Evolutionary conservation across 306 rosid species (phyloP).

Genomic region (Acmispon strigosus): DNA sequence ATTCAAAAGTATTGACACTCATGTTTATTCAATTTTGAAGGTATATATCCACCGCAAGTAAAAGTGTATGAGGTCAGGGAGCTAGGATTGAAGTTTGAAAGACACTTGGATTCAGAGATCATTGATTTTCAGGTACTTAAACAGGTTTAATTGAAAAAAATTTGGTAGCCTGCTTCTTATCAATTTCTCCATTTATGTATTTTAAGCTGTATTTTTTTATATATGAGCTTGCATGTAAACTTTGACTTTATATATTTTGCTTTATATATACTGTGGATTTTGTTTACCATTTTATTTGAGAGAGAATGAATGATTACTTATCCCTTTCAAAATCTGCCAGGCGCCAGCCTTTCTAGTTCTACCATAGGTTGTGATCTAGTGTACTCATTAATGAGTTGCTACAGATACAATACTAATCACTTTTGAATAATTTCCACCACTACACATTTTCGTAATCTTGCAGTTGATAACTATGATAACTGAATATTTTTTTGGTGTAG

Average conservation of each 20-base stretch:
- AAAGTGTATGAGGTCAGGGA: constrained; percentile 82
- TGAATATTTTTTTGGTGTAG: constrained; percentile 32
- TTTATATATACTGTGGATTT: no score
- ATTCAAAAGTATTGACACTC: not conserved
- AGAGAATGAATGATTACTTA: not conserved
- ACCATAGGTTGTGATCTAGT: not conserved
- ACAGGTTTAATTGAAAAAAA: not conserved
- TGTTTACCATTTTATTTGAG: not conserved
- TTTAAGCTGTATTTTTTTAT: not conserved
- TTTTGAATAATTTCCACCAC: not conserved
- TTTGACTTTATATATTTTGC: not conserved
- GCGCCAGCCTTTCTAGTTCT: not conserved
- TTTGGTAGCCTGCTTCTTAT: not conserved
- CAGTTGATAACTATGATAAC: not conserved
- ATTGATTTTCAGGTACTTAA: constrained; percentile 77
- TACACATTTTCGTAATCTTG: not conserved
- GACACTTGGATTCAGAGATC: constrained; percentile 91
- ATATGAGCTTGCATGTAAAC: not conserved
- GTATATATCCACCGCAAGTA: constrained; percentile 93
- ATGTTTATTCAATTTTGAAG: constrained; percentile 32
- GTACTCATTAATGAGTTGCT: not conserved
- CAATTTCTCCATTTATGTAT: not conserved
- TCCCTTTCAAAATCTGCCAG: not conserved
- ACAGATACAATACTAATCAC: not conserved
- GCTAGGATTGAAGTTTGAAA: constrained; percentile 78